Conservation (phyloP, 2,329 filamentous ascomycete genomes). For the Aspergillus intermedius region DNA sequence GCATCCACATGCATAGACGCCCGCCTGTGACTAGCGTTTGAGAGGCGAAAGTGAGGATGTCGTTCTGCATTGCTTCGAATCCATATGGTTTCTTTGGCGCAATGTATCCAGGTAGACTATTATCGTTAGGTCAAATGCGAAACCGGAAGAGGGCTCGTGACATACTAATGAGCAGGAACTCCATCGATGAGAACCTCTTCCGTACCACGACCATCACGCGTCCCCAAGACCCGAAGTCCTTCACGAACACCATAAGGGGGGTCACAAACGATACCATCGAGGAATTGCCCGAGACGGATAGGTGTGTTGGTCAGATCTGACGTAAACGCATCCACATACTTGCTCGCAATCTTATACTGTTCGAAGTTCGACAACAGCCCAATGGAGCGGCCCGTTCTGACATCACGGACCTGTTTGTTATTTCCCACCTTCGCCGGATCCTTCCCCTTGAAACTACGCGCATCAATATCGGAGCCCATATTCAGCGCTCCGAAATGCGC, state of each 20-base stretch:
- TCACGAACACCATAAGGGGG: slow-evolving; percentile 94
- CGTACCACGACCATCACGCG: slow-evolving; percentile 52
- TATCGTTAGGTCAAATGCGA: slow-evolving; percentile 2
- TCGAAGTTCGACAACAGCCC: slow-evolving; percentile 65
- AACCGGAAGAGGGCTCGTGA: slow-evolving; percentile 6
- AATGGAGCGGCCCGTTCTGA: slow-evolving; percentile 23
- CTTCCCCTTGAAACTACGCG: slow-evolving; percentile 71
- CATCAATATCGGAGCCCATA: slow-evolving; percentile 90
- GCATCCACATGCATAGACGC: slow-evolving; percentile 93
- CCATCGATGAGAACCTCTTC: slow-evolving; percentile 62
- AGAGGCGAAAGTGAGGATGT: slow-evolving; percentile 77
- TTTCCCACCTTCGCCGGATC: slow-evolving; percentile 36
- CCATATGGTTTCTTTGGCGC: slow-evolving; percentile 89
- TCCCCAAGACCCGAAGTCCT: slow-evolving; percentile 79
- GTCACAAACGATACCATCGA: slow-evolving; percentile 92
- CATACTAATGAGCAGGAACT: slow-evolving; percentile 61
- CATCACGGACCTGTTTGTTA: not conserved
- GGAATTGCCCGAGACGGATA: slow-evolving; percentile 52
- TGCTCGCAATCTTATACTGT: slow-evolving; percentile 65
- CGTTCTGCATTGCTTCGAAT: slow-evolving; percentile 81
- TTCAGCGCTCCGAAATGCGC: slow-evolving; percentile 81
- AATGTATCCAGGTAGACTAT: slow-evolving; percentile 60
- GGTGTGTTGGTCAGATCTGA: slow-evolving; percentile 86
- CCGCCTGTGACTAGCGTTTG: slow-evolving; percentile 70
- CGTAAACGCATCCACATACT: slow-evolving; percentile 71